phyloP scores from a whole-genome alignment of 805 yeast species.

The Metschnikowia henanensis region DNA sequence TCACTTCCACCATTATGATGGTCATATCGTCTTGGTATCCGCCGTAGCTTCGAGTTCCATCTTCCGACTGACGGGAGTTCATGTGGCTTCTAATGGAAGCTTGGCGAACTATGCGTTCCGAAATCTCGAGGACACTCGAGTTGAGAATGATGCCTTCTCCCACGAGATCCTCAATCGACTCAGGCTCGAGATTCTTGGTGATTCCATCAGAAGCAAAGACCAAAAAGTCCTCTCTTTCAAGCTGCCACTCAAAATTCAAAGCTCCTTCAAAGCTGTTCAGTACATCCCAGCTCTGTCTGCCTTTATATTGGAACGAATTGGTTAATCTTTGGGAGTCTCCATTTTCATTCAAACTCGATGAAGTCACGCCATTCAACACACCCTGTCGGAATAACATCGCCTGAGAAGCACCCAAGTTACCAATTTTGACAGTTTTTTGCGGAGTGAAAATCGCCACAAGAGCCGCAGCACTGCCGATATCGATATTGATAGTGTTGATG shows the following conservation, averaged over 20 bases:
- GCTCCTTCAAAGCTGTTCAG: background rate
- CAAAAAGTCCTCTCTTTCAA: conserved; percentile 1
- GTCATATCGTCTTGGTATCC: conserved; percentile 6
- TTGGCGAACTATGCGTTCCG: background rate
- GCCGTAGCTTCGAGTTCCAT: background rate
- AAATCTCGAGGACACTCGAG: background rate
- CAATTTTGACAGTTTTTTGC: background rate
- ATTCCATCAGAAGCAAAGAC: conserved; percentile 4
- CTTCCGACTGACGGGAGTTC: background rate
- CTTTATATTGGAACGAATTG: background rate
- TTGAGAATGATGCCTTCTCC: background rate
- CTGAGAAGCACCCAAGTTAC: conserved; percentile 3
- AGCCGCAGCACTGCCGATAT: conserved; percentile 1
- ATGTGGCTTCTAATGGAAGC: conserved; percentile 3
- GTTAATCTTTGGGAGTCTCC: conserved; percentile 1
- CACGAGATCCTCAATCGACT: background rate
- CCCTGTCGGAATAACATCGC: conserved; percentile 7
- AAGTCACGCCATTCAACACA: background rate
- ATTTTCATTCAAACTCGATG: background rate
- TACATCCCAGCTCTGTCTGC: background rate
- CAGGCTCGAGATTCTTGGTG: background rate
- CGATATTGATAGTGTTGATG: background rate
- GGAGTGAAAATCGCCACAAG: conserved; percentile 5
- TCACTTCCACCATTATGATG: conserved; percentile 1
- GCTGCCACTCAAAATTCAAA: conserved; percentile 4